Evolutionary conservation across 768 basidiomycete genomes (phyloP), one percentile per base, ranked within the genome.

Genomic region (Scleroderma bovista): DNA sequence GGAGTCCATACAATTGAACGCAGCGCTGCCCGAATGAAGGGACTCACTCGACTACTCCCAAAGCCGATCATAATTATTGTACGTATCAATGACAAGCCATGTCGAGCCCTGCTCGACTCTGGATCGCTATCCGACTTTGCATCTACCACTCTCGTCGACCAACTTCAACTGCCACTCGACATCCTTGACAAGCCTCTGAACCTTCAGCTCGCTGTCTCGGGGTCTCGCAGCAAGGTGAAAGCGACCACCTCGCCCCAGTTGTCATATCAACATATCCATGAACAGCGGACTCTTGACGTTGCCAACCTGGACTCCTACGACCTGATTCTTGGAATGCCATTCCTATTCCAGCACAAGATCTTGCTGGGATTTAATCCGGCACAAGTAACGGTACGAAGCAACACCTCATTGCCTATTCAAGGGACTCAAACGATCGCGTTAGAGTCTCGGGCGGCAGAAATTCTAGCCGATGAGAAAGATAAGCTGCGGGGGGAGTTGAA

Each of bases 291-390:
- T 11, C 72, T 74, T 47, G 66, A 75, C 53, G 53, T 74, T 0
- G 62, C 66, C 0, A 75, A 75, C 44, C 16, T 75, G 0, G 59
- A 66, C 1, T 60, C 57, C 6, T 74, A 75, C 37, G 71, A 76
- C 24, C 5, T 69, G 0, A 69, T 74, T 2, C 52, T 74, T 0
- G 71, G 75, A 1, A 72, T 70, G 8, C 73, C 70, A 1, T 75
- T 65, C 41, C 36, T 74, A 15, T 70, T 45, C 29, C 67, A 70
- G 38, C 63, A 72, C 40, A 40, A 60, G 16, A 54, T 69, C 1
- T 51, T 51, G 1, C 29, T 69, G 2, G 69, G 64, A 0, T 52
- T 70, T 13, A 67, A 68, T 38, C 62, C 62, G 0, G 26, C 55
- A 6, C 6, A 48, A 4, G 51, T 66, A 1, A 43, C 45, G 1